Conservation (phyloP, 1,284 basidiomycete species). For the Cerrena zonata region DNA sequence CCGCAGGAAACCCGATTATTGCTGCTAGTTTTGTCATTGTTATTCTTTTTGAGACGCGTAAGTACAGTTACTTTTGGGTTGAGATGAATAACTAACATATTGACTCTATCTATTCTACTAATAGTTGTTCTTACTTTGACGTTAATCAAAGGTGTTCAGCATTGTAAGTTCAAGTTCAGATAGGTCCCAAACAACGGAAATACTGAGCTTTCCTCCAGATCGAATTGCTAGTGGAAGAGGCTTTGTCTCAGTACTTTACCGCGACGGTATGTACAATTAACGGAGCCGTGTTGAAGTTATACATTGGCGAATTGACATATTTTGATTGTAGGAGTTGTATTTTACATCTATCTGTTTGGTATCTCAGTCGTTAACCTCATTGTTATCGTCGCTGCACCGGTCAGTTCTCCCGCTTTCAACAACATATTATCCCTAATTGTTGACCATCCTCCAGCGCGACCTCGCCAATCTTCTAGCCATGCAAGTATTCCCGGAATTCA, state of each 20-base stretch:
- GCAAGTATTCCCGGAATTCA: constrained; percentile 1
- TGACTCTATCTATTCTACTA: neutral
- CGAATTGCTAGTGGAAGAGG: neutral
- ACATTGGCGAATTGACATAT: too few species aligned
- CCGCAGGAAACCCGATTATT: constrained; percentile 1
- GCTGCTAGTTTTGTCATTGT: constrained; percentile 5
- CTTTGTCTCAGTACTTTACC: constrained; percentile 2
- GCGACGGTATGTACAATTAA: constrained; percentile 5
- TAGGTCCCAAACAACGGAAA: neutral
- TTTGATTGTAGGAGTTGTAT: constrained; percentile 3
- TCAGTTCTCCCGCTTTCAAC: neutral
- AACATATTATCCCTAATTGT: neutral
- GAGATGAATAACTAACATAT: neutral
- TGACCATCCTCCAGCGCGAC: constrained; percentile 5
- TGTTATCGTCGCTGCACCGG: constrained; percentile 6
- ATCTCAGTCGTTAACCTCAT: constrained; percentile 4
- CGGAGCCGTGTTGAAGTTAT: neutral
- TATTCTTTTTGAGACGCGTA: constrained; percentile 5
- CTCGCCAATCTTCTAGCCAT: constrained; percentile 10
- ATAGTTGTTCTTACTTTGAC: neutral
- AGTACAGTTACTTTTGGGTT: neutral
- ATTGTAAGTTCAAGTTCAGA: neutral
- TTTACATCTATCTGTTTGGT: constrained; percentile 6
- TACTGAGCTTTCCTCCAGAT: neutral
- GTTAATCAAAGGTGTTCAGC: constrained; percentile 8